Evolutionary conservation across 2,329 filamentous ascomycete species (phyloP).

Genomic region (Ophiosphaerella narmari): DNA sequence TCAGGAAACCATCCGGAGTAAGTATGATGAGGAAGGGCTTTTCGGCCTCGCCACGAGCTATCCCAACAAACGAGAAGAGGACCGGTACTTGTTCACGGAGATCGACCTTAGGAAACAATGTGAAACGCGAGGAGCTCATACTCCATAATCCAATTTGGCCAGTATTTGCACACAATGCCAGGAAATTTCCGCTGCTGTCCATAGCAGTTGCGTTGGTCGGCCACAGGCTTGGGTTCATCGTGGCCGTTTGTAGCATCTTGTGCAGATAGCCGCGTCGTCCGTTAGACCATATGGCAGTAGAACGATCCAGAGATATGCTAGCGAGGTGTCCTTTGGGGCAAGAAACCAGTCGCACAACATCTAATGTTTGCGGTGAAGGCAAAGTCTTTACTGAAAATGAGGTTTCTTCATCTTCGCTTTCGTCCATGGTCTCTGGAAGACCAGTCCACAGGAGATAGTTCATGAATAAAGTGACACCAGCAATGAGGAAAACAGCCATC

Average conservation of each 20-base stretch:
- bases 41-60: slow-evolving; percentile 33
- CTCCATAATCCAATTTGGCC: slow-evolving; percentile 68
- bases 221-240: slow-evolving; percentile 45
- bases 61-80: slow-evolving; percentile 60
- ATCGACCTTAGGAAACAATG: slow-evolving; percentile 57
- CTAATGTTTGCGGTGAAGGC: slow-evolving; percentile 67
- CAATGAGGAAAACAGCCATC: slow-evolving; percentile 65
- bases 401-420: slow-evolving; percentile 55
- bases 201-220: slow-evolving; percentile 65
- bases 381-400: slow-evolving; percentile 66
- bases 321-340: slow-evolving; percentile 68
- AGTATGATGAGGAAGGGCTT: slow-evolving; percentile 61
- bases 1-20: slow-evolving; percentile 66
- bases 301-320: slow-evolving; percentile 72
- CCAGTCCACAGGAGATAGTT: slow-evolving; percentile 75
- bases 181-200: slow-evolving; percentile 66
- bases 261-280: slow-evolving; percentile 36
- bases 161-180: slow-evolving; percentile 67
- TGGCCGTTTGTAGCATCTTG: slow-evolving; percentile 35
- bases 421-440: slow-evolving; percentile 49
- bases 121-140: slow-evolving; percentile 61
- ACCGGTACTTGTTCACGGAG: slow-evolving; percentile 65
- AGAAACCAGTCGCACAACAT: slow-evolving; percentile 68
- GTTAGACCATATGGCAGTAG: slow-evolving; percentile 65
- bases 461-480: slow-evolving; percentile 71